Conservation (phyloP, 2,329 filamentous ascomycete genomes). For the Karstenula rhodostoma region DNA sequence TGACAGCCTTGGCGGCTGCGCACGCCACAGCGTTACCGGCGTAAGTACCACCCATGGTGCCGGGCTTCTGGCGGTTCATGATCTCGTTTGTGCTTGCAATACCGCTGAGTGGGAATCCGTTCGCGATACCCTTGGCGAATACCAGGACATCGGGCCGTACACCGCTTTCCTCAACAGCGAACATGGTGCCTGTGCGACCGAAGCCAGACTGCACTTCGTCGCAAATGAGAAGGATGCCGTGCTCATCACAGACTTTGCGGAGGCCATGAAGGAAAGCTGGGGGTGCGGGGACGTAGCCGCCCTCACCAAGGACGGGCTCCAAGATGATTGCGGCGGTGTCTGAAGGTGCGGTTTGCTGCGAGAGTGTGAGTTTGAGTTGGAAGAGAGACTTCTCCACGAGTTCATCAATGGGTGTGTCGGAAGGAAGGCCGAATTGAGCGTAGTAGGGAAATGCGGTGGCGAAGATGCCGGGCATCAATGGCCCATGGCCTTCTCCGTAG, state of each 20-base stretch:
- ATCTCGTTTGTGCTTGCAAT: conserved; percentile 37
- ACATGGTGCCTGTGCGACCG: conserved; percentile 56
- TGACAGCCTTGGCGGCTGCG: conserved; percentile 36
- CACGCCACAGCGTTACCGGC: conserved; percentile 41
- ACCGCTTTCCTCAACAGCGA: conserved; percentile 53
- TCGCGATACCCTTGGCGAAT: conserved; percentile 48
- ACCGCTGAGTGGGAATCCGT: conserved; percentile 40
- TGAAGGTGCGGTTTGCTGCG: conserved; percentile 37
- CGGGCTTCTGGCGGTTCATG: conserved; percentile 40
- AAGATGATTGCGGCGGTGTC: conserved; percentile 42
- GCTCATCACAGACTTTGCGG: conserved; percentile 53
- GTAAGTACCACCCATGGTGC: conserved; percentile 42
- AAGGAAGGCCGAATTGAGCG: conserved; percentile 35
- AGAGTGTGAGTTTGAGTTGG: conserved; percentile 36
- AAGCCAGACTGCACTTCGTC: conserved; percentile 57
- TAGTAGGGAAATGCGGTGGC: conserved; percentile 42
- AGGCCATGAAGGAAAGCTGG: conserved; percentile 44
- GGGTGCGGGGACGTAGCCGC: conserved; percentile 40
- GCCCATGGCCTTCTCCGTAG: conserved; percentile 41
- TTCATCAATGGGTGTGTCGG: conserved; percentile 35
- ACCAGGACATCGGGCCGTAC: conserved; percentile 55
- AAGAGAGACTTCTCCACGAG: conserved; percentile 36
- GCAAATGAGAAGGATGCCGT: conserved; percentile 53
- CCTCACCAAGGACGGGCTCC: conserved; percentile 39
- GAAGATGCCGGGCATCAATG: conserved; percentile 41